A percentile compares a stretch with the other conserved stretches of the same genome.
phyloP scores from a whole-genome alignment of 2,329 filamentous ascomycete species.

The Fusarium nanum region DNA sequence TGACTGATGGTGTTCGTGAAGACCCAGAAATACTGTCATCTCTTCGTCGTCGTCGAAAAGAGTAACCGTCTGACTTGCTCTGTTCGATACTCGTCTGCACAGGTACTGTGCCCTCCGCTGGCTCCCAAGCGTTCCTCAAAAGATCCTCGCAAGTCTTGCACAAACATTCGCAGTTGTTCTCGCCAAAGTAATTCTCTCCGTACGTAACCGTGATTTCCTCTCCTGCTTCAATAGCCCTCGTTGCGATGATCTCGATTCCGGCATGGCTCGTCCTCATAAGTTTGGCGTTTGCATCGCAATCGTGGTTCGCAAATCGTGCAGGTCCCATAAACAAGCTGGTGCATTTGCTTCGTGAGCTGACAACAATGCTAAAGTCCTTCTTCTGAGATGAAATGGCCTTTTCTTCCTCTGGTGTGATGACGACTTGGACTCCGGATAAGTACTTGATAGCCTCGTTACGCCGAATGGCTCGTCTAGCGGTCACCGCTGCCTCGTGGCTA shows the following conservation, averaged over 20 bases:
- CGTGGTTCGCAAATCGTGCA: constrained; percentile 96
- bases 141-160: constrained; percentile 86
- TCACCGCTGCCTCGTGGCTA: constrained; percentile 88
- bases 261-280: constrained; percentile 85
- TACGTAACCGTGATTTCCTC: constrained; percentile 98
- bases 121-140: constrained; percentile 85
- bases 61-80: constrained; percentile 61
- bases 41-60: constrained; percentile 65
- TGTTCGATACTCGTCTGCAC: constrained; percentile 67
- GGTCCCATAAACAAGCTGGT: constrained; percentile 94
- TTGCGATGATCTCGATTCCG: constrained; percentile 91
- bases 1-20: constrained; percentile 68
- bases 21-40: constrained; percentile 62
- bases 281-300: constrained; percentile 91
- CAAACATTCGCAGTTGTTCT: constrained; percentile 93
- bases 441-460: constrained; percentile 91
- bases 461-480: constrained; percentile 81
- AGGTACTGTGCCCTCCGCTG: constrained; percentile 58
- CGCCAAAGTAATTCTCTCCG: constrained; percentile 94
- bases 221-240: constrained; percentile 82
- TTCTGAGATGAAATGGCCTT: constrained; percentile 80
- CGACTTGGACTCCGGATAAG: constrained; percentile 88
- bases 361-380: constrained; percentile 96
- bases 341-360: constrained; percentile 90
- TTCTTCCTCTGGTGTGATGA: constrained; percentile 93